These are phyloP conservation scores for Starmera pachycereana DNA, from an alignment of 805 yeast genomes.

Conservation along the genomic window DNA sequence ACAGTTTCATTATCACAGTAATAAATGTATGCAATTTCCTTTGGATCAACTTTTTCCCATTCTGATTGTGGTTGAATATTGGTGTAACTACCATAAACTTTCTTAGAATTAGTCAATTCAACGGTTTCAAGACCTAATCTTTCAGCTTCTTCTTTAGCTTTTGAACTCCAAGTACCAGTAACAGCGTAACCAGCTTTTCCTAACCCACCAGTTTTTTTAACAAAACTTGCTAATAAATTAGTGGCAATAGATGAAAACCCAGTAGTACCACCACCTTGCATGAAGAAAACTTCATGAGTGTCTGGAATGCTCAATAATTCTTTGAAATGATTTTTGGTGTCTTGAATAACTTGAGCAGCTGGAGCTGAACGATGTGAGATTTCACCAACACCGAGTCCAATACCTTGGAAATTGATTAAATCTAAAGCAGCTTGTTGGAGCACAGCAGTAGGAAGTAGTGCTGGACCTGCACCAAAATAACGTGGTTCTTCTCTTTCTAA, in stretches of 20 bases:
- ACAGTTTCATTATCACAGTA: constrained; percentile 97
- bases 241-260: constrained; percentile 87
- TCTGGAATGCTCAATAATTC: constrained; percentile 72
- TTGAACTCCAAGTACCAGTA: constrained; percentile 92
- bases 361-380: constrained; percentile 89
- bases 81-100: constrained; percentile 45
- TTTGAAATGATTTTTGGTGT: constrained; percentile 57
- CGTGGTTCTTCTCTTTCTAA: constrained; percentile 60
- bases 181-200: constrained; percentile 82
- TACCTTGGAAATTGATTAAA: constrained; percentile 55
- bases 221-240: constrained; percentile 68
- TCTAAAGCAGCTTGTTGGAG: constrained; percentile 84
- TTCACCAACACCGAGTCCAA: constrained; percentile 88
- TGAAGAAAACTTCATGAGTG: constrained; percentile 85
- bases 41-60: constrained; percentile 48
- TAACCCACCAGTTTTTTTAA: constrained; percentile 57
- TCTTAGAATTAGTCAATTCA: constrained; percentile 56
- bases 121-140: constrained; percentile 75
- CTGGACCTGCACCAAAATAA: constrained; percentile 99
- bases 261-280: constrained; percentile 98
- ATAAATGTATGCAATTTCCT: constrained; percentile 76
- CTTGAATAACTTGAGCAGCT: constrained; percentile 68
- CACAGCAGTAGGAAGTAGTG: constrained; percentile 74
- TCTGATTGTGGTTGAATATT: constrained; percentile 53
- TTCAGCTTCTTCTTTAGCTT: constrained; percentile 76